These are phyloP conservation scores for Kuraishia ogatae DNA, from an alignment of 805 yeast species.

Conservation along the genomic window DNA sequence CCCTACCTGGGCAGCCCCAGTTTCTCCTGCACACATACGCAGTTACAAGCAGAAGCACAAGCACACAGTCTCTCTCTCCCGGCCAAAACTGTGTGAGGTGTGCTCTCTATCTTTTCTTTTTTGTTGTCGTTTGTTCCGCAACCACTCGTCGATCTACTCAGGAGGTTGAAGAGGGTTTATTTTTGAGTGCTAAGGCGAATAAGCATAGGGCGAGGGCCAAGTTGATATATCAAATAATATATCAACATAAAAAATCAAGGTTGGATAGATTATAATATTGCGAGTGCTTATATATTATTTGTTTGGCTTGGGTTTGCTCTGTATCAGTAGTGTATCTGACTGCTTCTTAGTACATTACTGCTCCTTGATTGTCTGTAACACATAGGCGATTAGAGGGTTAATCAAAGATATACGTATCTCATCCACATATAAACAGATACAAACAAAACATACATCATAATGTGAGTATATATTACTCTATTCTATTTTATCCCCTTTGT, in stretches of 20 bases:
- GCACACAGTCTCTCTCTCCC: not conserved
- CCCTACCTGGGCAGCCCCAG: not conserved
- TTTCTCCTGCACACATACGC: not conserved
- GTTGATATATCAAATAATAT: not conserved
- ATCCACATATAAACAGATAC: too few relatives aligned
- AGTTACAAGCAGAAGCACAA: not conserved
- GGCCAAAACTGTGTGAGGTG: not conserved
- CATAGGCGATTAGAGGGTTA: too few relatives aligned
- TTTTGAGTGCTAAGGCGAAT: not conserved
- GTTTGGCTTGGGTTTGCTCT: too few relatives aligned
- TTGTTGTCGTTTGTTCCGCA: not conserved
- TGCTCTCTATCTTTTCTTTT: not conserved
- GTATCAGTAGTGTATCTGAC: too few relatives aligned
- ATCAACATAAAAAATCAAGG: not conserved
- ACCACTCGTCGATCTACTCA: not conserved
- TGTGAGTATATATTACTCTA: too few relatives aligned
- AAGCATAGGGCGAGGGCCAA: not conserved
- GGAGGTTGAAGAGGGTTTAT: not conserved
- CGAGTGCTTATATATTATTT: too few relatives aligned
- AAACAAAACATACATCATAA: too few relatives aligned
- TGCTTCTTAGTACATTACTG: too few relatives aligned
- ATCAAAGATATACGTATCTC: too few relatives aligned
- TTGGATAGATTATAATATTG: too few relatives aligned
- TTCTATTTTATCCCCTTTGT: too few relatives aligned
- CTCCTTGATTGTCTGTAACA: too few relatives aligned